Conservation (phyloP, 2,329 filamentous ascomycete genomes). For the Tolypocladium tropicale region DNA sequence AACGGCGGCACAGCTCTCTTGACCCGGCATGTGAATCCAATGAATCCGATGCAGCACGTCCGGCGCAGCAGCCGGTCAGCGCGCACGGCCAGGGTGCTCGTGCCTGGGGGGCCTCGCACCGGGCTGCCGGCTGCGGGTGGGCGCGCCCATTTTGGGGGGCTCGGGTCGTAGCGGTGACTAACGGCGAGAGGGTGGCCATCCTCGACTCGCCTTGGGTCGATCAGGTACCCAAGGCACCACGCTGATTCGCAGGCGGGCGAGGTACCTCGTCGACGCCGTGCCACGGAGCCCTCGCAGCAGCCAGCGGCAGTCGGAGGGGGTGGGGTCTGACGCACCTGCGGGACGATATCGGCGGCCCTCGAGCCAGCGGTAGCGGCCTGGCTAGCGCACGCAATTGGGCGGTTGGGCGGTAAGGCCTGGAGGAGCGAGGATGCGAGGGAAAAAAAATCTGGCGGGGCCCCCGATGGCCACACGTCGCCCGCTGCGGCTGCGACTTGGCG, state of each 20-base stretch:
- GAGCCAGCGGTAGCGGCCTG: neutral
- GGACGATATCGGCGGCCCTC: conserved; percentile 1
- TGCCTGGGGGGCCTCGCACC: too few species aligned
- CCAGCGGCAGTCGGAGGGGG: neutral
- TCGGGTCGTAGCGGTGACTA: neutral
- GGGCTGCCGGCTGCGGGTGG: too few species aligned
- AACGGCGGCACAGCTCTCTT: neutral
- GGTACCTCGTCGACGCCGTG: too few species aligned
- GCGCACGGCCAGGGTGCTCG: too few species aligned
- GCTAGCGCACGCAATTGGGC: neutral
- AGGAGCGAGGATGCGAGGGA: too few species aligned
- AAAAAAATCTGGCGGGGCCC: neutral
- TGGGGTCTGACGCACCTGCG: neutral
- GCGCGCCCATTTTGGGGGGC: too few species aligned
- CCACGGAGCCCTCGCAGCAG: too few species aligned
- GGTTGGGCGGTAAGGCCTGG: neutral
- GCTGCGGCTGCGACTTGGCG: neutral
- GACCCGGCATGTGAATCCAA: neutral
- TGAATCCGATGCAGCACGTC: too few species aligned
- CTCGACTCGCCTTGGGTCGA: too few species aligned
- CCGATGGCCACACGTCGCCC: neutral
- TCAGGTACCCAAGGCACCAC: too few species aligned
- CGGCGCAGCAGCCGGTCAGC: neutral
- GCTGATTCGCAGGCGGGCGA: too few species aligned
- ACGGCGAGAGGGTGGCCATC: too few species aligned